These are phyloP conservation scores for Kazachstania martiniae DNA, from an alignment of 805 yeast genomes.

Conservation along the genomic window DNA sequence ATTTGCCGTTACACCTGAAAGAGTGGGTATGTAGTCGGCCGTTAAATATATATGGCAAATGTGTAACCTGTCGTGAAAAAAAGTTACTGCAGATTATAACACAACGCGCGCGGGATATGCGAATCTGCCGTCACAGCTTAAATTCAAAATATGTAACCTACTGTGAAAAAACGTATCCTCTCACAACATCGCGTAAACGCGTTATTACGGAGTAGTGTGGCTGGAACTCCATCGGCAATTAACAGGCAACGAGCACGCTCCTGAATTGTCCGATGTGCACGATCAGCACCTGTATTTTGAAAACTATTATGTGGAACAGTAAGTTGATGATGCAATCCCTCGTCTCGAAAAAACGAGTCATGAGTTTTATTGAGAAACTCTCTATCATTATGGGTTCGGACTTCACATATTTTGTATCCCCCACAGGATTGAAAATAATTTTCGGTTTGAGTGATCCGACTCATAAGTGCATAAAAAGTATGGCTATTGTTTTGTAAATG, in stretches of 20 bases:
- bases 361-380: constrained; percentile 3
- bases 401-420: constrained; percentile 4
- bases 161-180: too few relatives aligned
- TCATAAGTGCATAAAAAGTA: too few relatives aligned
- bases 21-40: too few relatives aligned
- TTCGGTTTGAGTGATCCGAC: neutral
- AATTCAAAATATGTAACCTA: too few relatives aligned
- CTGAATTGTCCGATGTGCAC: constrained; percentile 8
- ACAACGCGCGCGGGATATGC: too few relatives aligned
- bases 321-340: constrained; percentile 7
- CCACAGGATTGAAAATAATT: neutral
- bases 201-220: too few relatives aligned
- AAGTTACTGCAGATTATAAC: too few relatives aligned
- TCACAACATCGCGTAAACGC: too few relatives aligned
- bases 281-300: constrained; percentile 11
- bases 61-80: too few relatives aligned
- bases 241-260: constrained; percentile 5
- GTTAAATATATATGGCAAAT: too few relatives aligned
- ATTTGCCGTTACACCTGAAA: too few relatives aligned
- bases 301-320: constrained; percentile 6
- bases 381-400: constrained; percentile 6
- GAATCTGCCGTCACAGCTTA: too few relatives aligned
- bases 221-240: neutral
- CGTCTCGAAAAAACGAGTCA: neutral
- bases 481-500: constrained; percentile 8